Conservation (phyloP, 1,284 basidiomycete genomes). For the Kwoniella shivajii region DNA sequence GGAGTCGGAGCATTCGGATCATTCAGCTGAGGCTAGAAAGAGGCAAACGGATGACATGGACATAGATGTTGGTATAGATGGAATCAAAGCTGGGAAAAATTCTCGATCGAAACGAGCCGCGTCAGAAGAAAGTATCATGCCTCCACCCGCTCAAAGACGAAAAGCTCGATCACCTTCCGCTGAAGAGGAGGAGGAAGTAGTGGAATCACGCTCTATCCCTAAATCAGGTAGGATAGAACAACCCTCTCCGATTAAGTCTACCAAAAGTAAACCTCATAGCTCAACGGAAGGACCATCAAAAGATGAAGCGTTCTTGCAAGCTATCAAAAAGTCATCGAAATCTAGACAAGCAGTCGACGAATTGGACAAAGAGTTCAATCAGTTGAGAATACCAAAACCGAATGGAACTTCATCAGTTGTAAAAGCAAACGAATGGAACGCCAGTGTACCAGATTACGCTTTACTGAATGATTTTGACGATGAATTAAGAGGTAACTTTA, state of each 20-base stretch:
- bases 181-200: slow-evolving; percentile 15
- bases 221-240: not conserved
- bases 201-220: not conserved
- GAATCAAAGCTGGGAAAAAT: not conserved
- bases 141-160: slow-evolving; percentile 14
- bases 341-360: slow-evolving; percentile 58
- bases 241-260: not conserved
- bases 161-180: slow-evolving; percentile 15
- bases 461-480: slow-evolving; percentile 73
- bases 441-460: slow-evolving; percentile 36
- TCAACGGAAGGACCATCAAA: slow-evolving; percentile 24
- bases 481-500: slow-evolving; percentile 78
- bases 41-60: slow-evolving; percentile 24
- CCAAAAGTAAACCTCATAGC: slow-evolving; percentile 5
- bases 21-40: not conserved
- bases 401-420: slow-evolving; percentile 37
- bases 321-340: slow-evolving; percentile 37
- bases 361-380: slow-evolving; percentile 82
- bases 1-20: slow-evolving; percentile 5
- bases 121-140: slow-evolving; percentile 2
- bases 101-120: slow-evolving; percentile 3
- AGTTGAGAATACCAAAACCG: slow-evolving; percentile 73
- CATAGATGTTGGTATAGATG: slow-evolving; percentile 32
- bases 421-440: slow-evolving; percentile 62
- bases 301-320: slow-evolving; percentile 48